Conservation (phyloP, 306 rosid genomes). For the Mimosa pudica region DNA sequence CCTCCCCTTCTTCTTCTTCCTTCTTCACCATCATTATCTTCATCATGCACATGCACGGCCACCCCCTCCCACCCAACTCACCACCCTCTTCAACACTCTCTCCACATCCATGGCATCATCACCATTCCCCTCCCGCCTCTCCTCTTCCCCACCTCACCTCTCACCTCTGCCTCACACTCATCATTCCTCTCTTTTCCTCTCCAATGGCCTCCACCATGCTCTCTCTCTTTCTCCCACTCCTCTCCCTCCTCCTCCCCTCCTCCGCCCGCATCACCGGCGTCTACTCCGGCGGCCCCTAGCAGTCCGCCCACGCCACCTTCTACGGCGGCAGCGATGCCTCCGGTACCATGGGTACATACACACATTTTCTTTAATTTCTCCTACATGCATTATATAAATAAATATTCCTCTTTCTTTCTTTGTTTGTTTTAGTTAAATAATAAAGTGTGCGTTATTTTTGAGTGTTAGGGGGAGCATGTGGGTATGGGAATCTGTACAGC, state of each 20-base stretch:
- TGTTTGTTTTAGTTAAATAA: too few species aligned
- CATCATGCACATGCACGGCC: too few species aligned
- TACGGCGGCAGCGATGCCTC: slow-evolving; percentile 99
- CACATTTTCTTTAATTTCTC: too few species aligned
- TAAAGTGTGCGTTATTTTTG: too few species aligned
- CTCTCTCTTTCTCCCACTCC: slow-evolving; percentile 52
- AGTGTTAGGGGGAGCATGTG: slow-evolving; percentile 89
- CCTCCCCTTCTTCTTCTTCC: too few species aligned
- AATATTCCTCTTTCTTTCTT: too few species aligned
- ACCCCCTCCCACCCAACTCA: not conserved
- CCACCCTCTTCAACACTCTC: not conserved
- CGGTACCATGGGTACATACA: slow-evolving; percentile 98
- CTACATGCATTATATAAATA: too few species aligned
- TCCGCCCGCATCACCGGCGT: slow-evolving; percentile 77
- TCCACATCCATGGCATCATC: slow-evolving; percentile 65
- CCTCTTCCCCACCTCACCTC: slow-evolving; percentile 46
- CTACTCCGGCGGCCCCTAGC: slow-evolving; percentile 74
- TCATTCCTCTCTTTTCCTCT: slow-evolving; percentile 20
- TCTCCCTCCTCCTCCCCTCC: slow-evolving; percentile 46
- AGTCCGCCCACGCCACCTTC: slow-evolving; percentile 91
- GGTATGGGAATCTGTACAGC: slow-evolving; percentile 92
- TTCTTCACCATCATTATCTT: too few species aligned
- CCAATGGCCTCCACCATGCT: slow-evolving; percentile 57
- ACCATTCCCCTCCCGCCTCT: slow-evolving; percentile 34
- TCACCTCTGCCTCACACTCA: too few species aligned